Evolutionary conservation across 257 asterid genomes (phyloP), one percentile per base, ranked within the genome.

Genomic region (Paraleonurus japonicus): DNA sequence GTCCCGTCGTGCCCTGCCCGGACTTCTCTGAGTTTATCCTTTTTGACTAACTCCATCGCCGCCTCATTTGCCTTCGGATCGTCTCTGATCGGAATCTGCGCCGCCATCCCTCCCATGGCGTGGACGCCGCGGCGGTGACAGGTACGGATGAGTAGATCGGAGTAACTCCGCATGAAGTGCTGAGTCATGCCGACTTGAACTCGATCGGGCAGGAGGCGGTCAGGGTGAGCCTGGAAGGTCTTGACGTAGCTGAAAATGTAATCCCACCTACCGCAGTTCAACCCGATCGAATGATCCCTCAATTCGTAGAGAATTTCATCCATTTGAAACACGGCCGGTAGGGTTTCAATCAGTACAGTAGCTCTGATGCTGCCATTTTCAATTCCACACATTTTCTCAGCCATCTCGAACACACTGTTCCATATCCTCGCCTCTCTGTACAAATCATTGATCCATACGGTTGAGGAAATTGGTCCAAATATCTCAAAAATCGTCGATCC

Each of bases 91-190:
- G 99, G 99, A 50, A 95, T 95, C 80, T 91, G 99, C 23, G 99
- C 99, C 0, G 98, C 99, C 99, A 95, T 95, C 12, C 99, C 99
- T 33, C 99, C 99, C 98, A 95, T 92, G 64, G 96, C 99, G 7
- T 92, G 99, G 5, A 89, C 99, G 0, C 95, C 96, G 0, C 96
- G 98, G 26, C 87, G 70, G 60, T 92, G 99, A 61, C 99, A 95
- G 0, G 99, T 92, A 58, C 88, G 59, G 58, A 95, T 92, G 66
- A 95, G 96, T 17, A 87, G 74, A 73, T 91, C 93, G 0, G 98
- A 94, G 89, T 94, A 94, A 51, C 96, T 88, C 45, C 84, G 50
- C 99, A 94, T 91, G 83, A 91, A 91, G 84, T 94, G 96, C 79
- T 94, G 98, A 43, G 72, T 35, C 99, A 94, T 94, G 54, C 98